Evolutionary conservation across 257 asterid genomes (phyloP).

Genomic region (Agastache rugosa): DNA sequence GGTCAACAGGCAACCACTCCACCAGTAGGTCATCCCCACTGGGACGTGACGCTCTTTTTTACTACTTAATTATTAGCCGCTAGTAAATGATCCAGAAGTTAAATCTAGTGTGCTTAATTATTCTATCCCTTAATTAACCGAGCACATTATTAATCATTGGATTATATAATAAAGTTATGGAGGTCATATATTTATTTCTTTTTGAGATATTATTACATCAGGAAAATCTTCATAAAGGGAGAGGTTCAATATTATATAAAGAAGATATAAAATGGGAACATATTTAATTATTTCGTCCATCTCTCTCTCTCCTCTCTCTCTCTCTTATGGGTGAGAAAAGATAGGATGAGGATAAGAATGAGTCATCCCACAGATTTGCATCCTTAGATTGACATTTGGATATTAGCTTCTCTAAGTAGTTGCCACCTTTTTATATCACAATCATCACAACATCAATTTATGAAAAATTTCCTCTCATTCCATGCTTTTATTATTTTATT

Average conservation of each 20-base stretch:
- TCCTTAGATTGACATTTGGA: constrained; percentile 22
- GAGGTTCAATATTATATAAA: not conserved
- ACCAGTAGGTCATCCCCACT: no score
- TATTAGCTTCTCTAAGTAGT: not conserved
- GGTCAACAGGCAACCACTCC: no score
- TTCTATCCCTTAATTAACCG: not conserved
- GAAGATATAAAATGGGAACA: not conserved
- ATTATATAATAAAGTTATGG: not conserved
- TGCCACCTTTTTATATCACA: constrained; percentile 14
- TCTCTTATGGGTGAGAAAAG: not conserved
- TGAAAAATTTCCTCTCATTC: not conserved
- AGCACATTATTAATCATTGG: no score
- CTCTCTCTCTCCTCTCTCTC: not conserved
- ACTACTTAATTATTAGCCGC: not conserved
- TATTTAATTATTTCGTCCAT: not conserved
- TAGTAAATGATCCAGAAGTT: not conserved
- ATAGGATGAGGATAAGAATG: constrained; percentile 25
- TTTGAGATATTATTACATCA: not conserved
- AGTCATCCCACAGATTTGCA: constrained; percentile 18
- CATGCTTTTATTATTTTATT: not conserved
- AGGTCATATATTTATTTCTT: not conserved
- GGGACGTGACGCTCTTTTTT: not conserved
- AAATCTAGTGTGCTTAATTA: not conserved
- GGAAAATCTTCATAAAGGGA: not conserved
- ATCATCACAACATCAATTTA: not conserved